Conservation (phyloP, 179 eudicot species). For the Pouteria campechiana region DNA sequence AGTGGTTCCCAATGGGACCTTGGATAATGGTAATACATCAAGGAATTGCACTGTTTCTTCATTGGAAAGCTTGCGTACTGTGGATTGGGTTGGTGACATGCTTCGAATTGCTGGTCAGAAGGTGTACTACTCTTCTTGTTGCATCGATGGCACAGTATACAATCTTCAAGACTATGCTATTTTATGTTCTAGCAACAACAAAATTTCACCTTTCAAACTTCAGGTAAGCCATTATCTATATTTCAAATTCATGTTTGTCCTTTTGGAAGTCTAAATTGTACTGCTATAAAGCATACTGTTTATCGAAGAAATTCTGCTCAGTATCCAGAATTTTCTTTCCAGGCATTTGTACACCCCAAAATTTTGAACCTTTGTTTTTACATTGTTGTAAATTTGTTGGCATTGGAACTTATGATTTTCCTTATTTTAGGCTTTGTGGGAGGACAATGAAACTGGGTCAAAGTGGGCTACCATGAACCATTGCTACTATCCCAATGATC, state of each 20-base stretch:
- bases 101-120: conserved; percentile 37
- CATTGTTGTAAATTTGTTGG: not conserved
- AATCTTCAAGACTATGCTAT: conserved; percentile 61
- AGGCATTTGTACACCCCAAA: not conserved
- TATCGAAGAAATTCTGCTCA: too few species aligned
- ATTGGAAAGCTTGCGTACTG: conserved; percentile 28
- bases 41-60: conserved; percentile 25
- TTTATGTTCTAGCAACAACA: conserved; percentile 27
- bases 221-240: conserved; percentile 37
- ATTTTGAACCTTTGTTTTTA: not conserved
- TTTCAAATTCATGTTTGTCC: not conserved
- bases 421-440: conserved; percentile 86
- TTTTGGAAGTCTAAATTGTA: too few species aligned
- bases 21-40: conserved; percentile 14
- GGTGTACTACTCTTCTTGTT: conserved; percentile 58
- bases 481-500: conserved; percentile 83
- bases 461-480: conserved; percentile 58
- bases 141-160: conserved; percentile 53
- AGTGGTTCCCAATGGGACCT: conserved; percentile 18
- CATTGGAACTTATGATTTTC: not conserved
- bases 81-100: conserved; percentile 74
- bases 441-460: conserved; percentile 48
- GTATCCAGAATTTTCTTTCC: not conserved
- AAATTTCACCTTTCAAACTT: conserved; percentile 56
- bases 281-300: too few species aligned